These are phyloP conservation scores for Phytophthora multivora DNA, from an alignment of 352 stramenopile species.

Conservation along the genomic window DNA sequence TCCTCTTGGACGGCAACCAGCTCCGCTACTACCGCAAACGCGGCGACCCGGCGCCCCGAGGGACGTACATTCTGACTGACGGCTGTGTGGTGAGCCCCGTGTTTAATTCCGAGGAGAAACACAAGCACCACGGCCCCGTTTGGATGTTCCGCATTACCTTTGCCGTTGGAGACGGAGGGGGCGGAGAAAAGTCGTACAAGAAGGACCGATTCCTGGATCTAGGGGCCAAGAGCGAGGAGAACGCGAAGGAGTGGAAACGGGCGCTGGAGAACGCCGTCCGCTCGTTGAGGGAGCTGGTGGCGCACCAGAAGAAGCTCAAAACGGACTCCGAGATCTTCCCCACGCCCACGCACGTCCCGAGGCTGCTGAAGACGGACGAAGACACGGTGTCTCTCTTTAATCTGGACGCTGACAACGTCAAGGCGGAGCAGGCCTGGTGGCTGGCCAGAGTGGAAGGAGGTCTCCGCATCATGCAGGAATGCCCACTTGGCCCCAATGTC, in stretches of 20 bases:
- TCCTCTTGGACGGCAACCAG: conserved; percentile 86
- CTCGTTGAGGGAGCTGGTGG: conserved; percentile 71
- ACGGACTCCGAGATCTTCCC: conserved; percentile 78
- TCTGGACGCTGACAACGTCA: conserved; percentile 82
- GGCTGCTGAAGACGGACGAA: conserved; percentile 79
- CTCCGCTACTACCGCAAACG: conserved; percentile 89
- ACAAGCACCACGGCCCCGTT: conserved; percentile 85
- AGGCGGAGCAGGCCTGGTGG: conserved; percentile 87
- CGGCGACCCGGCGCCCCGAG: conserved; percentile 76
- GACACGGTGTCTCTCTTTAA: conserved; percentile 89
- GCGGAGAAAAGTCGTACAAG: conserved; percentile 86
- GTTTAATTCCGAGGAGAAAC: conserved; percentile 90
- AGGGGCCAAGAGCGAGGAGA: conserved; percentile 85
- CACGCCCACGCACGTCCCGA: conserved; percentile 62
- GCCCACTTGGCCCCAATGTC: conserved; percentile 77
- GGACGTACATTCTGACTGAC: conserved; percentile 87
- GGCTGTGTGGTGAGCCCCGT: conserved; percentile 77
- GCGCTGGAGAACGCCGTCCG: conserved; percentile 82
- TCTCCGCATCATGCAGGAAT: conserved; percentile 88
- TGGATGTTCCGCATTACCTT: conserved; percentile 93
- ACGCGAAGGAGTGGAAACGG: conserved; percentile 80
- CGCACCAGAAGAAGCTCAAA: conserved; percentile 78
- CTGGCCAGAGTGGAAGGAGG: conserved; percentile 82
- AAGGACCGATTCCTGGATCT: conserved; percentile 89
- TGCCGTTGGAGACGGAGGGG: conserved; percentile 57